Evolutionary conservation across 192 early-diverging fungal genomes (phyloP).

Genomic region (Rhizophlyctis rosea): DNA sequence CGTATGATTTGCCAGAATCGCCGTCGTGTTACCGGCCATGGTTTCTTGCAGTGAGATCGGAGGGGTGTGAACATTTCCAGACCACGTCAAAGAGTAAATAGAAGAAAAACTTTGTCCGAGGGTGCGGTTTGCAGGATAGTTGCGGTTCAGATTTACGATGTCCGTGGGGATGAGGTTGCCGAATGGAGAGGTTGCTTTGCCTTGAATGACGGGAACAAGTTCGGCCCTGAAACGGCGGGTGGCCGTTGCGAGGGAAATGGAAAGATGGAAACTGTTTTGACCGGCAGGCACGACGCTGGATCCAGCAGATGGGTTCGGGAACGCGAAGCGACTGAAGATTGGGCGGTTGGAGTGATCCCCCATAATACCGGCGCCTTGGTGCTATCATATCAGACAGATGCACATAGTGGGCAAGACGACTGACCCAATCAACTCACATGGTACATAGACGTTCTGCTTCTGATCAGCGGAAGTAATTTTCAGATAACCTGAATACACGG

Average conservation of each 20-base stretch:
- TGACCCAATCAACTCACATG: too few species aligned
- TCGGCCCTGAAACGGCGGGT: too few species aligned
- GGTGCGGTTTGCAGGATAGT: conserved; percentile 14
- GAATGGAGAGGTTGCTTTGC: too few species aligned
- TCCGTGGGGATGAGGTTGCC: too few species aligned
- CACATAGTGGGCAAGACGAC: too few species aligned
- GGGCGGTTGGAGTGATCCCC: conserved; percentile 1
- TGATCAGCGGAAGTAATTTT: conserved; percentile 10
- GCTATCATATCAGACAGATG: conserved; percentile 24
- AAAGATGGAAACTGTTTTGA: too few species aligned
- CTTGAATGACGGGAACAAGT: too few species aligned
- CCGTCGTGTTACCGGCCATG: conserved; percentile 6
- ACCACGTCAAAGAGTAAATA: conserved; percentile 9
- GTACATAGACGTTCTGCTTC: conserved; percentile 16
- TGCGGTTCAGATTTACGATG: conserved; percentile 4
- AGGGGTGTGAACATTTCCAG: conserved; percentile 5
- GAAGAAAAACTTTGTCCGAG: neutral
- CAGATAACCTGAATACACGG: conserved; percentile 38
- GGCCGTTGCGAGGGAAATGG: too few species aligned
- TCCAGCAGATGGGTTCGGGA: conserved; percentile 14
- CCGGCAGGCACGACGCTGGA: conserved; percentile 7
- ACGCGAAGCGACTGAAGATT: neutral
- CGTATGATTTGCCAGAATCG: conserved; percentile 1
- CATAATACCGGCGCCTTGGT: conserved; percentile 11
- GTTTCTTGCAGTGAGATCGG: conserved; percentile 3